Base-by-base conservation (phyloP, 805 yeast genomes). In the Saturnispora besseyi region DNA sequence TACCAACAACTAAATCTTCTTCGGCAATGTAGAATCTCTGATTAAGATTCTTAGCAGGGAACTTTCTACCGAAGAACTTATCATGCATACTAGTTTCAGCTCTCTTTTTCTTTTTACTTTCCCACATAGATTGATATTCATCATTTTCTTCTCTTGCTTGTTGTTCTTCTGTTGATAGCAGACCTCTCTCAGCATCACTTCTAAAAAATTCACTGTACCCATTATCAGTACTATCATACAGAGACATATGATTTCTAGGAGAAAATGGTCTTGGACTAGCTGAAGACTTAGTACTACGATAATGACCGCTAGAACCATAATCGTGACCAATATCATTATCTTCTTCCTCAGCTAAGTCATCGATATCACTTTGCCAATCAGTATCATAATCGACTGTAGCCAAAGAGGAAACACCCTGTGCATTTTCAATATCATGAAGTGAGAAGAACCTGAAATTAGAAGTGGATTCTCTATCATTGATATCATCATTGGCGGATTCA, bases 11-110 rank as follows among this genome's bases (percentile, higher is more conserved):
- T 60, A 93, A 71, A 69, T 93, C 99, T 63, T 93, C 99, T 64
- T 93, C 98, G 0, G 96, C 90, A 53, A 93, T 77, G 64, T 91
- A 93, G 64, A 86, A 88, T 51, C 96, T 74, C 66, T 93, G 99
- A 56, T 73, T 75, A 49, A 69, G 70, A 45, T 74, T 65, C 11
- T 56, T 65, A 0, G 85, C 74, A 4, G 68, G 67, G 49, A 63
- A 62, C 41, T 56, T 59, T 3, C 74, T 69, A 36, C 40, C 40
- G 57, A 68, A 78, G 51, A 70, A 68, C 49, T 68, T 68, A 42
- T 76, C 77, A 53, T 75, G 79, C 42, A 58, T 53, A 24, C 51
- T 59, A 53, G 56, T 51, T 40, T 51, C 71, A 47, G 56, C 59
- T 48, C 51, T 67, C 44, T 44, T 51, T 22, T 44, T 48, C 48